A percentile compares a stretch with the other conserved stretches of the same genome.
Conservation (phyloP, 148 eudicot genomes). For the Beta vulgaris region DNA sequence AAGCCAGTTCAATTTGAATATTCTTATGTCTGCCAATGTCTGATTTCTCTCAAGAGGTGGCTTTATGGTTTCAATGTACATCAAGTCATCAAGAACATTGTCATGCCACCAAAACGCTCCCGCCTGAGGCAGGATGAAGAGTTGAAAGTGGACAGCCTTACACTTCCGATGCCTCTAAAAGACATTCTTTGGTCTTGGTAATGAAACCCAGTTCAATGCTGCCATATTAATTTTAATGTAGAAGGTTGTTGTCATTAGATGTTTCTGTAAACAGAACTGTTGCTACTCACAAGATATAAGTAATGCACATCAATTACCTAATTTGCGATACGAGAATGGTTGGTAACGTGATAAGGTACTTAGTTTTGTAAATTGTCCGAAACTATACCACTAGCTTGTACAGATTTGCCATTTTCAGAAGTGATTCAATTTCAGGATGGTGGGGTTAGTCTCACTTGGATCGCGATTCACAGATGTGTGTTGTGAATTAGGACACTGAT, state of each 20-base stretch:
- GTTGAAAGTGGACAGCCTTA: background rate
- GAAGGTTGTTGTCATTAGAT: background rate
- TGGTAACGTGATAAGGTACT: too few relatives aligned
- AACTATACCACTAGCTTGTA: too few relatives aligned
- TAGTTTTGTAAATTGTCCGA: too few relatives aligned
- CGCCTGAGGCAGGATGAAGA: background rate
- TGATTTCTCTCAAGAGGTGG: background rate
- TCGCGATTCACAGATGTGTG: too few relatives aligned
- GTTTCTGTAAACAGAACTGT: background rate
- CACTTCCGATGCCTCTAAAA: background rate
- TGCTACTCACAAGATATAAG: background rate
- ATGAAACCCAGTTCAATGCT: background rate
- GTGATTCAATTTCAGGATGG: too few relatives aligned
- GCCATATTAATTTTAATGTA: background rate
- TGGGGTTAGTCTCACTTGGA: too few relatives aligned
- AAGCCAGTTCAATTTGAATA: background rate
- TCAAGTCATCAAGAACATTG: background rate
- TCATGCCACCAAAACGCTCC: background rate
- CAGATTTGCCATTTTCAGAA: too few relatives aligned
- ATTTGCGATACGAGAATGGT: too few relatives aligned
- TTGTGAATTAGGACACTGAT: too few relatives aligned
- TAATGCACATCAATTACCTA: too few relatives aligned
- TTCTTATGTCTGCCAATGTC: constrained; percentile 1
- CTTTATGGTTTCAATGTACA: background rate
- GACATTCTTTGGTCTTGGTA: background rate